Base-by-base conservation (phyloP, 2,329 filamentous ascomycete species). In the Dactylellina haptotyla region DNA sequence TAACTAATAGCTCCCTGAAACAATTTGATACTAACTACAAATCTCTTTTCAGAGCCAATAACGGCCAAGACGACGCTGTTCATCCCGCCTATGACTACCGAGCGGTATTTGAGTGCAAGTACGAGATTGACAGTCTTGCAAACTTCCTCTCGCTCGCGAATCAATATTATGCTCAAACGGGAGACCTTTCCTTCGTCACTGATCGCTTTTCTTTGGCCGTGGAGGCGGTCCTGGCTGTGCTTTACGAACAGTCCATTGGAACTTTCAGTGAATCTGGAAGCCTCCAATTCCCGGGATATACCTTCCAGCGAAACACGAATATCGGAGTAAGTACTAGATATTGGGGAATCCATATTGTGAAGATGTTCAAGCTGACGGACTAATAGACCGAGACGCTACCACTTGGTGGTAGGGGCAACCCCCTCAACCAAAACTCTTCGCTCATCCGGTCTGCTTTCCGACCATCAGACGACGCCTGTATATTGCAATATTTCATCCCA, bases 21-120 rank as follows among this genome's bases (percentile, higher is more conserved):
- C 4, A 56, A 10, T 5, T 18, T 12, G 4, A 25, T 39, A 10
- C 48, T 70, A 48, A 70, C 30, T 12, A 20, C 2, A 20, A 4
- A 50, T 20, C 5, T 25, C n/a, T 16, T 18, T 4, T 59, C 16
- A 77, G 76, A 4, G 89, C 88, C 14, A 85, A 87, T 77, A 97
- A 94, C 78, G 91, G 91, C 2, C 91, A 97, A 80, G 86, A 89
- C 18, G 95, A 99, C 79, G 82, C 80, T 6, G 95, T 99, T 0
- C 92, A 97, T 78, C 95, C 95, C 0, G 84, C 85, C 0, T 98
- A 96, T 79, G 93, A 98, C 79, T 90, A 90, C 0, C 87, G 85
- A 0, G 87, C 89, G 53, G 95, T 99, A 2, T 99, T 97, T 76
- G 95, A 99, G 82, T 99, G 95, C 87, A 99, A 99, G 82, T 99